Conservation (phyloP, 1,284 basidiomycete species). For the Afroboletus lepidellus region DNA sequence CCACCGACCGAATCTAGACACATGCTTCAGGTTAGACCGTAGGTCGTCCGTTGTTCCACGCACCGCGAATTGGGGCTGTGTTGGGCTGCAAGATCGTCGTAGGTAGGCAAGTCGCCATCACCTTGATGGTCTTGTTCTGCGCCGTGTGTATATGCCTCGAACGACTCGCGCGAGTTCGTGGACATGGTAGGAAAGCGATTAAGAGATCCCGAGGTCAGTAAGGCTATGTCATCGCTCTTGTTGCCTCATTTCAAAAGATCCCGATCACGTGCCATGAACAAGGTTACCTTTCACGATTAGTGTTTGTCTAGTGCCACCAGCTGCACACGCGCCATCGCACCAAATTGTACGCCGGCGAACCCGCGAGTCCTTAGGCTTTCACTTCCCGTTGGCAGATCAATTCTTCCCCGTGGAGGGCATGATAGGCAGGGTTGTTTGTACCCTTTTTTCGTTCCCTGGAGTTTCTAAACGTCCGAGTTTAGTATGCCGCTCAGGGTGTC, state of each 20-base stretch:
- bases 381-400: neutral
- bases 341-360: neutral
- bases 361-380: neutral
- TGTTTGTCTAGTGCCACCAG: neutral
- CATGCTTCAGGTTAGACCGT: conserved; percentile 4
- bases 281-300: no score
- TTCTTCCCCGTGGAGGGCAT: neutral
- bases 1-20: conserved; percentile 73
- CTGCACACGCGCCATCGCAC: neutral
- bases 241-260: neutral
- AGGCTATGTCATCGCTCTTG: neutral
- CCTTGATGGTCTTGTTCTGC: conserved; percentile 59
- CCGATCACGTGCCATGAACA: no score
- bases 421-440: neutral
- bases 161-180: conserved; percentile 20
- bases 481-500: conserved; percentile 1
- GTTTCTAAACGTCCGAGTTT: neutral
- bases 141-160: conserved; percentile 25
- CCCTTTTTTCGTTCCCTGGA: neutral
- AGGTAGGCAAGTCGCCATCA: conserved; percentile 66
- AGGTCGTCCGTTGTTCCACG: conserved; percentile 12
- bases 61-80: conserved; percentile 76
- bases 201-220: neutral
- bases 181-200: conserved; percentile 17
- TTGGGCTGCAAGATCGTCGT: conserved; percentile 69